These are phyloP conservation scores for Trichophyton equinum DNA, from an alignment of 2,329 filamentous ascomycete species.

Conservation along the genomic window DNA sequence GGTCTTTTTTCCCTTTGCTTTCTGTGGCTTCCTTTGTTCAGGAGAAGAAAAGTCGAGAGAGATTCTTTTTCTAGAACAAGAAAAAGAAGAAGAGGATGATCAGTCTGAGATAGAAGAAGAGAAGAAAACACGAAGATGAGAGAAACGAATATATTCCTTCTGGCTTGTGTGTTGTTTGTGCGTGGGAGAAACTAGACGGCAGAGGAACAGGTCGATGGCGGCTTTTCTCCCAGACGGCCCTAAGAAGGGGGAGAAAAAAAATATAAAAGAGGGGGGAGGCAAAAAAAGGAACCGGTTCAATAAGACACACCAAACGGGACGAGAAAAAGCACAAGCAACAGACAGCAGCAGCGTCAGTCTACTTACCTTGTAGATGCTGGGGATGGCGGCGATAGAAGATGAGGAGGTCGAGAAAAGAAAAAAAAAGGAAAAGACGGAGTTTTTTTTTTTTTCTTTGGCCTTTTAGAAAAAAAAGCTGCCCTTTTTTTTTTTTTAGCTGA, in stretches of 20 bases:
- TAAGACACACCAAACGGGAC: background rate
- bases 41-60: background rate
- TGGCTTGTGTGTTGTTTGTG: background rate
- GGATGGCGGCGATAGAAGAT: background rate
- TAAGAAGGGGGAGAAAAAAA: background rate
- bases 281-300: constrained; percentile 4
- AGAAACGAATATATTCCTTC: background rate
- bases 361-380: background rate
- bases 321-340: background rate
- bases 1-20: background rate
- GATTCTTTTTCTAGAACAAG: background rate
- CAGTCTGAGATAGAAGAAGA: background rate
- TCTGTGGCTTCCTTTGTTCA: background rate
- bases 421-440: background rate
- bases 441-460: background rate
- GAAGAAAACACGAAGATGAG: background rate
- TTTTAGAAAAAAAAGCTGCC: background rate
- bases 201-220: background rate
- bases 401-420: background rate
- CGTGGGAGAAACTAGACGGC: background rate
- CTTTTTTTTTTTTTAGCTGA: background rate
- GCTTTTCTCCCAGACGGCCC: background rate
- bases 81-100: background rate
- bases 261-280: constrained; percentile 4
- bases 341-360: background rate